Evolutionary conservation across 495 filamentous ascomycete species (phyloP).

Genomic region (Aspergillus bertholletiae): DNA sequence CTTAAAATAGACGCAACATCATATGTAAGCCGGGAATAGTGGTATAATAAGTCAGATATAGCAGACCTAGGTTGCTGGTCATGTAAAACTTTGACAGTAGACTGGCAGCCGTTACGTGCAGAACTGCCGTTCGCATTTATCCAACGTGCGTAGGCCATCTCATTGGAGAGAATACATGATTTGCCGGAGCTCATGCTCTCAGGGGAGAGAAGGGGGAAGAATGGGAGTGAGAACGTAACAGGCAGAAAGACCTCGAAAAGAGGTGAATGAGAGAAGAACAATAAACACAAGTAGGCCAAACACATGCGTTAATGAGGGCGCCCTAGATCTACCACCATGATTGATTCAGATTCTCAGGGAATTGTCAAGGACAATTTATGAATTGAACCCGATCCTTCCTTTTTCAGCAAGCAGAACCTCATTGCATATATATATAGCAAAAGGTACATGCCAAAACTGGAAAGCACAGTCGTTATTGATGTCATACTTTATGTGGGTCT

Average conservation of each 20-base stretch:
- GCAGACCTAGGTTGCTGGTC: conserved; percentile 25
- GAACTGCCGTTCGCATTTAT: conserved; percentile 3
- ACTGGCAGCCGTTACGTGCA: conserved; percentile 14
- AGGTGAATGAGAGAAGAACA: not conserved
- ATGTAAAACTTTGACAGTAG: conserved; percentile 20
- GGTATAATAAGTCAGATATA: not conserved
- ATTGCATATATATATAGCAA: not conserved
- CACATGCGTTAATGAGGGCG: not conserved
- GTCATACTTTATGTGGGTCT: too few relatives aligned
- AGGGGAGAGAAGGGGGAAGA: not conserved
- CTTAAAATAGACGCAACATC: not conserved
- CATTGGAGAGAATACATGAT: conserved; percentile 13
- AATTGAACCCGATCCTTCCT: not conserved
- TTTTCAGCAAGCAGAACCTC: not conserved
- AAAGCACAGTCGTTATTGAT: too few relatives aligned
- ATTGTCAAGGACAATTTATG: not conserved
- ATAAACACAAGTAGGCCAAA: not conserved
- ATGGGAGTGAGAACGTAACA: not conserved
- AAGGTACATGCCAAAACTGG: not conserved
- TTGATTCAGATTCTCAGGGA: not conserved
- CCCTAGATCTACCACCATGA: not conserved
- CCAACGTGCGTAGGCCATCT: conserved; percentile 18
- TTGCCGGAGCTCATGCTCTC: conserved; percentile 6
- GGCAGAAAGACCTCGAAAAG: not conserved
- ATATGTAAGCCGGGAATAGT: not conserved